Percentiles rank a stretch among this genome's conserved stretches.
Evolutionary conservation across 768 basidiomycete genomes (phyloP).

Genomic region (Boletus sensibilis): DNA sequence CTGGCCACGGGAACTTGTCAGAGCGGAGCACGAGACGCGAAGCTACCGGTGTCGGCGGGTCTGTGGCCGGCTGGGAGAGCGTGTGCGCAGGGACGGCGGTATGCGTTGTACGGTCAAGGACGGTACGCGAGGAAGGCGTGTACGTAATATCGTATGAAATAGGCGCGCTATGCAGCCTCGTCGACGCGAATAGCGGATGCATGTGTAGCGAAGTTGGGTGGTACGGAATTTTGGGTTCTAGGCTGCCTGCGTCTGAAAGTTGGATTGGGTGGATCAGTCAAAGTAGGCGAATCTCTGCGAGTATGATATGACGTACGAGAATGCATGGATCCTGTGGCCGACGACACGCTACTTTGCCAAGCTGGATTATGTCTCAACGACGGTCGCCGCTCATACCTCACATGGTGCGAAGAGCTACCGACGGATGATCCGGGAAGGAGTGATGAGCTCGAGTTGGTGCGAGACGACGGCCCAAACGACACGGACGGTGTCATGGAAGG

Average conservation of each 20-base stretch:
- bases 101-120: conserved; percentile 55
- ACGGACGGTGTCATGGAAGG: conserved; percentile 33
- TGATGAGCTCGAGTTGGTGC: conserved; percentile 54
- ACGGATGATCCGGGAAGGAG: conserved; percentile 40
- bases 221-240: conserved; percentile 23
- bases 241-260: conserved; percentile 20
- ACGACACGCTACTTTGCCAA: conserved; percentile 44
- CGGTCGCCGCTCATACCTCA: conserved; percentile 43
- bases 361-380: conserved; percentile 46
- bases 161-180: conserved; percentile 55
- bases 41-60: conserved; percentile 50
- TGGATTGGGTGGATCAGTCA: conserved; percentile 6
- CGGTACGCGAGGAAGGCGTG: conserved; percentile 55
- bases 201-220: conserved; percentile 46
- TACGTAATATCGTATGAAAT: conserved; percentile 60
- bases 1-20: conserved; percentile 61
- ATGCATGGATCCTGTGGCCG: conserved; percentile 37
- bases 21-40: conserved; percentile 51
- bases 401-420: conserved; percentile 41
- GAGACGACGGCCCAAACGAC: conserved; percentile 42
- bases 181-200: conserved; percentile 62
- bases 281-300: neutral
- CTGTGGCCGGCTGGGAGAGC: conserved; percentile 62
- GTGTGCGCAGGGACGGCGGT: conserved; percentile 54
- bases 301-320: conserved; percentile 38